A percentile compares a stretch with the other conserved stretches of the same genome.
Evolutionary conservation across 257 asterid species (phyloP).

Genomic region (Solanum sparsipilum): DNA sequence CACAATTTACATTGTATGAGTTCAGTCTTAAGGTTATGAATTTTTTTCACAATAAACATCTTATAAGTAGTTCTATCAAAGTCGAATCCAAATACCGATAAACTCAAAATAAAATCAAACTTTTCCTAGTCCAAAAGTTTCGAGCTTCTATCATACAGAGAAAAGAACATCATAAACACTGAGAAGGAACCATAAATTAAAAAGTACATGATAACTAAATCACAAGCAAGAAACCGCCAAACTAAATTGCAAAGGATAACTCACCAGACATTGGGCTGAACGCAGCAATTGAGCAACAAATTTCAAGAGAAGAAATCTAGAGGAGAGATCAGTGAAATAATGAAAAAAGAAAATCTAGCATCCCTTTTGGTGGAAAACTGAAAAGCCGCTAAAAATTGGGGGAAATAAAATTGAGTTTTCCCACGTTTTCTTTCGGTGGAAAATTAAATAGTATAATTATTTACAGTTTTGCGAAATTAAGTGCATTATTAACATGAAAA

Average conservation of each 20-base stretch:
- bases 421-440: neutral
- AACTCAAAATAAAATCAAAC: no score
- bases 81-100: neutral
- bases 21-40: no score
- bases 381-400: neutral
- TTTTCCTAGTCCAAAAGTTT: neutral
- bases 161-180: neutral
- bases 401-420: neutral
- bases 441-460: neutral
- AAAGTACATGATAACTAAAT: no score
- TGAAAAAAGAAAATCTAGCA: neutral
- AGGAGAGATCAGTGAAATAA: neutral
- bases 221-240: neutral
- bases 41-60: neutral
- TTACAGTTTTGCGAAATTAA: neutral
- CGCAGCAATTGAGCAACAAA: no score
- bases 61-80: neutral
- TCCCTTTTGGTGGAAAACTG: no score
- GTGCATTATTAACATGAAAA: neutral
- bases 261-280: neutral
- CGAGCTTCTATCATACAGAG: neutral
- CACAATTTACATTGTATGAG: no score
- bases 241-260: neutral
- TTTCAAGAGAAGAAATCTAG: no score
- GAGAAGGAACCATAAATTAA: neutral